A percentile compares a stretch with the other conserved stretches of the same genome.
These are phyloP conservation scores for Gelatoporia subvermispora DNA, from an alignment of 768 basidiomycete species.

Conservation along the genomic window DNA sequence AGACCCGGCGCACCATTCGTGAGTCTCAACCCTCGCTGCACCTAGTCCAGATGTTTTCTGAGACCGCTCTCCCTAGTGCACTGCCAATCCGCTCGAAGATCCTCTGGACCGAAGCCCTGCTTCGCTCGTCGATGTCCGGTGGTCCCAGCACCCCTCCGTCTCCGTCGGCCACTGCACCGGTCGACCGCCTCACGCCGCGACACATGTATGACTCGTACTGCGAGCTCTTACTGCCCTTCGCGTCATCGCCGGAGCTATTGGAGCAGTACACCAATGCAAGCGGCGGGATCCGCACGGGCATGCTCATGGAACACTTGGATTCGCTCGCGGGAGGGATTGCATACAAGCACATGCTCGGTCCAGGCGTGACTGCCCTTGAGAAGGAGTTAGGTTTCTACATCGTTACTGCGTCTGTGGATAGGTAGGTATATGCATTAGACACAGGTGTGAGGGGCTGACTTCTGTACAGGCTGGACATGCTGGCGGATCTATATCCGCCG, in stretches of 20 bases:
- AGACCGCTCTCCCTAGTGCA: slow-evolving; percentile 31
- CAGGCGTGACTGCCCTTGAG: slow-evolving; percentile 48
- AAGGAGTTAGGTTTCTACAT: slow-evolving; percentile 71
- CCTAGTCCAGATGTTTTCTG: background rate
- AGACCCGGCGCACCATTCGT: slow-evolving; percentile 14
- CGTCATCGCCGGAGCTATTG: slow-evolving; percentile 49
- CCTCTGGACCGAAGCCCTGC: slow-evolving; percentile 55
- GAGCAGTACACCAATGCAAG: slow-evolving; percentile 69
- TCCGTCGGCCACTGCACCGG: slow-evolving; percentile 5
- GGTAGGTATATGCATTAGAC: slow-evolving; percentile 34
- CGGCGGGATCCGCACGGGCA: slow-evolving; percentile 68
- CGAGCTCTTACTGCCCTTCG: slow-evolving; percentile 61
- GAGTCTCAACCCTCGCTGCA: background rate
- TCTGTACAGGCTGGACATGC: slow-evolving; percentile 55
- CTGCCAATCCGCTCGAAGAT: slow-evolving; percentile 49
- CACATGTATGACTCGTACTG: slow-evolving; percentile 72
- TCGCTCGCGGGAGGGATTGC: slow-evolving; percentile 81
- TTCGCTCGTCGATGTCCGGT: slow-evolving; percentile 4
- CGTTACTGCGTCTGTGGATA: slow-evolving; percentile 79
- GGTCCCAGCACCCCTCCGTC: slow-evolving; percentile 7
- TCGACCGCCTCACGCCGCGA: slow-evolving; percentile 32
- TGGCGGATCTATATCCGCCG: slow-evolving; percentile 47
- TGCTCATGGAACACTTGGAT: slow-evolving; percentile 77
- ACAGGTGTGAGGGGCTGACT: too few relatives aligned
- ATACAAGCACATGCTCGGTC: slow-evolving; percentile 78